Evolutionary conservation across 78 protist genomes (phyloP).

Genomic region (Dictyostelium capitatum): DNA sequence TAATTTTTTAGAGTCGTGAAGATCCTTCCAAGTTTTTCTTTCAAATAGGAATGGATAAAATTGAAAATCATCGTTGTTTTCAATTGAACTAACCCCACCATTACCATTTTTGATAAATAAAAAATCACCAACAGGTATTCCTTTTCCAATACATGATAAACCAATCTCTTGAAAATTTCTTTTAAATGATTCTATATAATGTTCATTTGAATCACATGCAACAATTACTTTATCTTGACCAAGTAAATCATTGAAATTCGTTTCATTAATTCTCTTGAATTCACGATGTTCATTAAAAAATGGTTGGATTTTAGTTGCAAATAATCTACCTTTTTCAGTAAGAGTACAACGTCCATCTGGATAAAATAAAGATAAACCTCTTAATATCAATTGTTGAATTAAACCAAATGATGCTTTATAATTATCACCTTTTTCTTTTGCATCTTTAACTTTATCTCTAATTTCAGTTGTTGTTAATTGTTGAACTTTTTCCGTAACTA

Average conservation of each 20-base stretch:
- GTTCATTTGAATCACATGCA: slow-evolving; percentile 12
- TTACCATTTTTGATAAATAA: neutral
- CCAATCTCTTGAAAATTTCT: slow-evolving; percentile 12
- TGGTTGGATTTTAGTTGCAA: neutral
- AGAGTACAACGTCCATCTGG: neutral
- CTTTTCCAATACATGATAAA: neutral
- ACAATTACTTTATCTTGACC: slow-evolving; percentile 5
- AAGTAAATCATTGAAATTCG: neutral
- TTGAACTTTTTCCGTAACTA: no score
- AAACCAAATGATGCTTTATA: no score
- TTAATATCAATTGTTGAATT: neutral
- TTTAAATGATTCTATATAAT: neutral
- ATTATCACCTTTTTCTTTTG: no score
- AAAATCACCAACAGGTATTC: slow-evolving; percentile 22
- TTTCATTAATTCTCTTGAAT: neutral
- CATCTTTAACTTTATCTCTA: no score
- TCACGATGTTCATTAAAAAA: neutral
- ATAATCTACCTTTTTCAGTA: neutral
- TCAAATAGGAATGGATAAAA: slow-evolving; percentile 55
- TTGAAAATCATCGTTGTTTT: neutral
- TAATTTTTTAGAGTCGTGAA: neutral
- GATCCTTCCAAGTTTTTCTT: slow-evolving; percentile 58
- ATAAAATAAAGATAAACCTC: neutral
- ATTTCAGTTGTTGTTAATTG: no score
- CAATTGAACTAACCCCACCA: neutral